A percentile compares a stretch with the other conserved stretches of the same genome.
phyloP scores from a whole-genome alignment of 768 basidiomycete species.

The Panaeolus cyanescens region DNA sequence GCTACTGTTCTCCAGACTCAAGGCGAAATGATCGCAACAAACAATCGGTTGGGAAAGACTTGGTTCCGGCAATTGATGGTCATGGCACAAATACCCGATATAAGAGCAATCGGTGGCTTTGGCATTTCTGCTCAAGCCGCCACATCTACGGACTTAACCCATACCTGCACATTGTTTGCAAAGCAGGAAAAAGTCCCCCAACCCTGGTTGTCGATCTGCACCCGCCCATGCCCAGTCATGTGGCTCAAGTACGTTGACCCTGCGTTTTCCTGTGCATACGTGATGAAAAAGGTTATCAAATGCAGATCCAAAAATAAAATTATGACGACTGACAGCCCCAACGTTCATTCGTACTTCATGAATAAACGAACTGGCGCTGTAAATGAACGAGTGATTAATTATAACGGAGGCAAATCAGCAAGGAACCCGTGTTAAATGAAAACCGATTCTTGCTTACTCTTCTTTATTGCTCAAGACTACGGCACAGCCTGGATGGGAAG shows the following conservation, averaged over 20 bases:
- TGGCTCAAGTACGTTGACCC: constrained; percentile 47
- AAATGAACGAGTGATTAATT: not conserved
- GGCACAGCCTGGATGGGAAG: constrained; percentile 58
- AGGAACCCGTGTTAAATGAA: not conserved
- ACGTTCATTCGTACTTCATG: constrained; percentile 68
- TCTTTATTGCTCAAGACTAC: constrained; percentile 71
- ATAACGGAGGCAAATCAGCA: not conserved
- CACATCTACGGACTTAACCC: constrained; percentile 37
- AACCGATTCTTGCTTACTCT: constrained; percentile 25
- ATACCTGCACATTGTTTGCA: constrained; percentile 58
- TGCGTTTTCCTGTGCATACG: constrained; percentile 31
- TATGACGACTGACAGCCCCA: constrained; percentile 48
- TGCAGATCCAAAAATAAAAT: not conserved
- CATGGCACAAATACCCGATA: not conserved
- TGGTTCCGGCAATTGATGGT: not conserved
- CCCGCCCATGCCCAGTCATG: constrained; percentile 44
- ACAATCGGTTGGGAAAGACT: not conserved
- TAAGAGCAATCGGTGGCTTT: too few species aligned
- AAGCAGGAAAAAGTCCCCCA: constrained; percentile 70
- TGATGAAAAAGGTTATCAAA: constrained; percentile 6
- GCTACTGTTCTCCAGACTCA: not conserved
- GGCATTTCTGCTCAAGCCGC: not conserved
- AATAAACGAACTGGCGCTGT: constrained; percentile 31
- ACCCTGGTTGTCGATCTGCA: constrained; percentile 53
- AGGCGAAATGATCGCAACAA: not conserved